These are phyloP conservation scores for Podila clonocystis DNA, from an alignment of 192 early-diverging fungal genomes.

Conservation along the genomic window DNA sequence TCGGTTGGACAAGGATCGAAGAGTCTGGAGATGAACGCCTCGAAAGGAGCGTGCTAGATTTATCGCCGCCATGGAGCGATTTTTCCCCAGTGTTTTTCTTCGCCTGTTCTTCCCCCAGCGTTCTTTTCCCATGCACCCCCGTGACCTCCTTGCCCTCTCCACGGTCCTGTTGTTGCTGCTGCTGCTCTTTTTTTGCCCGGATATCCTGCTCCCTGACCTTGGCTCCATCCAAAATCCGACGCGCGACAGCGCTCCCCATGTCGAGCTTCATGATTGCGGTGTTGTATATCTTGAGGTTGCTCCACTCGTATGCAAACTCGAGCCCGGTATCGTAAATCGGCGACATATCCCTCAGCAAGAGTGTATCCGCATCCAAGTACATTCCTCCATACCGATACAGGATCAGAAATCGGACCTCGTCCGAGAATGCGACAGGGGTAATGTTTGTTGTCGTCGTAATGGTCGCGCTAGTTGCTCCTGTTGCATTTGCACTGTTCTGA, in stretches of 20 bases:
- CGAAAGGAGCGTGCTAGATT: too few relatives aligned
- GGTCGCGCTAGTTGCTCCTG: too few relatives aligned
- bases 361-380: constrained; percentile 47
- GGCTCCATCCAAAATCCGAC: constrained; percentile 41
- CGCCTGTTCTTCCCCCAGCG: background rate
- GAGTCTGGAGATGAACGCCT: too few relatives aligned
- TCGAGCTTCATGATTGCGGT: constrained; percentile 37
- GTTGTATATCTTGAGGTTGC: constrained; percentile 40
- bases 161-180: background rate
- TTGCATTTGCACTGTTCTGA: too few relatives aligned
- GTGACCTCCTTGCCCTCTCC: background rate
- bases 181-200: background rate
- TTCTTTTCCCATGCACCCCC: background rate
- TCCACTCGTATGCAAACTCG: constrained; percentile 55
- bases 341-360: constrained; percentile 45
- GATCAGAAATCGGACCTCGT: constrained; percentile 48
- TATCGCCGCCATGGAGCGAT: too few relatives aligned
- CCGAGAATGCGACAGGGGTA: constrained; percentile 33
- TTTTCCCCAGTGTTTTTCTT: too few relatives aligned
- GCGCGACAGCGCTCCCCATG: constrained; percentile 18
- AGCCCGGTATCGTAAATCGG: constrained; percentile 35
- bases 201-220: constrained; percentile 25
- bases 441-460: too few relatives aligned
- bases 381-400: constrained; percentile 48
- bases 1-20: too few relatives aligned